These are phyloP conservation scores for Moringa oleifera DNA, from an alignment of 345 rosid species.

Conservation along the genomic window DNA sequence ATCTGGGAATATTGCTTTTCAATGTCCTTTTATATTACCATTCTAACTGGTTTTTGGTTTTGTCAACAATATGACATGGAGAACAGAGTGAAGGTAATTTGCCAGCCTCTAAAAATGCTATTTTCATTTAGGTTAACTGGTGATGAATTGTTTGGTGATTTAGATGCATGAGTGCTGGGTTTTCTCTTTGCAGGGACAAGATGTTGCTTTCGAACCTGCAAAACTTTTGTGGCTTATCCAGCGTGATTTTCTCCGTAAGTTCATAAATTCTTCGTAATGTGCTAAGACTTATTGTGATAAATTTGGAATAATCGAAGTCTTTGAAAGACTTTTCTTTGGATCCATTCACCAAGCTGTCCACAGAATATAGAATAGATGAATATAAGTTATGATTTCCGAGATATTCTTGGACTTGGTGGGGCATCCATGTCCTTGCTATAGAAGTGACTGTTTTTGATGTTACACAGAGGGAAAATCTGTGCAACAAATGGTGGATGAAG, in stretches of 20 bases:
- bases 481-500: conserved; percentile 95
- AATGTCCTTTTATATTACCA: conserved; percentile 5
- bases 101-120: conserved; percentile 16
- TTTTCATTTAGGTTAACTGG: conserved; percentile 9
- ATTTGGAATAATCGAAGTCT: too few relatives aligned
- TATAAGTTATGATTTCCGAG: neutral
- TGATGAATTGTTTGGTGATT: conserved; percentile 6
- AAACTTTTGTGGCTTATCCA: conserved; percentile 99
- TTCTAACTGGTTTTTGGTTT: conserved; percentile 42
- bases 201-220: conserved; percentile 95
- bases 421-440: neutral
- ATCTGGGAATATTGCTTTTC: conserved; percentile 4
- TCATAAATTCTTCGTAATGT: conserved; percentile 6
- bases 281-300: neutral
- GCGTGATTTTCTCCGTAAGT: conserved; percentile 98
- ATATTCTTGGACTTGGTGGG: conserved; percentile 4
- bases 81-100: conserved; percentile 89
- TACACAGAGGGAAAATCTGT: conserved; percentile 91
- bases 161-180: conserved; percentile 22
- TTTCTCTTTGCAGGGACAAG: conserved; percentile 81
- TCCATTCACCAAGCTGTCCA: neutral
- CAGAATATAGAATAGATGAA: neutral
- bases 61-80: conserved; percentile 26
- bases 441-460: neutral
- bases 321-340: neutral